phyloP scores from a whole-genome alignment of 352 stramenopile genomes.

The Pelagophyceae sp. region DNA sequence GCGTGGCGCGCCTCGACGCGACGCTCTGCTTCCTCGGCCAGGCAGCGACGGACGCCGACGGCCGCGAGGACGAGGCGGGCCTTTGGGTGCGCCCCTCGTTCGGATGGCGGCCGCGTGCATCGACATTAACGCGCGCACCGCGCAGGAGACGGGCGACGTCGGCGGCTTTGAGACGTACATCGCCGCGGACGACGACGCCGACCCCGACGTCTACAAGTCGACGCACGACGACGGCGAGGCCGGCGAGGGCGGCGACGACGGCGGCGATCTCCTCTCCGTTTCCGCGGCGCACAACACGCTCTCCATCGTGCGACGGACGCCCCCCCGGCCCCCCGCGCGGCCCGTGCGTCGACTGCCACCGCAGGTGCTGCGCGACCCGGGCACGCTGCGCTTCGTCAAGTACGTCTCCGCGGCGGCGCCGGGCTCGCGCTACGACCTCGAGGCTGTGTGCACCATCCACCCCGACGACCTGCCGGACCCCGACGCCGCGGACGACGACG shows the following conservation, averaged over 20 bases:
- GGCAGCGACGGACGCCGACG: neutral
- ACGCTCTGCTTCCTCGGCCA: slow-evolving; percentile 50
- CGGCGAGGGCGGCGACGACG: slow-evolving; percentile 39
- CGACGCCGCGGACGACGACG: neutral
- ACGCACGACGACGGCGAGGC: slow-evolving; percentile 6
- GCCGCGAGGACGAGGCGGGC: too few species aligned
- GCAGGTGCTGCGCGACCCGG: slow-evolving; percentile 16
- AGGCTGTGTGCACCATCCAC: slow-evolving; percentile 3
- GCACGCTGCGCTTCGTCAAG: slow-evolving; percentile 82
- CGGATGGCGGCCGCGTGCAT: too few species aligned
- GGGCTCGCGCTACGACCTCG: slow-evolving; percentile 70
- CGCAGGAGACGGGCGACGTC: slow-evolving; percentile 34
- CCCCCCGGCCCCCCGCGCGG: slow-evolving; percentile 14
- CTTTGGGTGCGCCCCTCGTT: too few species aligned
- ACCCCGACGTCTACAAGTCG: slow-evolving; percentile 31
- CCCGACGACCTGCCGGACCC: slow-evolving; percentile 4
- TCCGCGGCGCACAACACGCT: slow-evolving; percentile 73
- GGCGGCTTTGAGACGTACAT: slow-evolving; percentile 80
- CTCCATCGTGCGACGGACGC: slow-evolving; percentile 59
- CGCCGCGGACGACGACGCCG: slow-evolving; percentile 55
- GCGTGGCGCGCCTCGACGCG: slow-evolving; percentile 48
- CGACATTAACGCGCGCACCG: neutral
- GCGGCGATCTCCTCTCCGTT: slow-evolving; percentile 72
- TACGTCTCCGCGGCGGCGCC: slow-evolving; percentile 69
- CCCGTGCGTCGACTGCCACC: neutral